A percentile compares a stretch with the other conserved stretches of the same genome.
Evolutionary conservation across 805 yeast species (phyloP).

Genomic region (Diddensiella santjacobensis): DNA sequence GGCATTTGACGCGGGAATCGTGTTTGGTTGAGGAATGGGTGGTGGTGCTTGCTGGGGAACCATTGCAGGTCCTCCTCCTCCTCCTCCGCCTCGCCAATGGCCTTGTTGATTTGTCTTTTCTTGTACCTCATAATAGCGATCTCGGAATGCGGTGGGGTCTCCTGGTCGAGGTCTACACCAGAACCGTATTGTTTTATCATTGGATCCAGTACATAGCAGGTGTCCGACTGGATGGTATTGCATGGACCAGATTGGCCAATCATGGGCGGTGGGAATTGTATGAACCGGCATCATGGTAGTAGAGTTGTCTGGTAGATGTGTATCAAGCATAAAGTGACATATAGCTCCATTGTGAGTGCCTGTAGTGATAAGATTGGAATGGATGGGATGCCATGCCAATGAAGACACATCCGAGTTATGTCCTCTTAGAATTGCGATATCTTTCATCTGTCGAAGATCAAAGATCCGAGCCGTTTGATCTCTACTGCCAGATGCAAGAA

Average conservation of each 20-base stretch:
- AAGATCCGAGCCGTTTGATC: conserved; percentile 86
- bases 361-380: conserved; percentile 70
- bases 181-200: conserved; percentile 86
- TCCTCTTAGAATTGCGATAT: conserved; percentile 66
- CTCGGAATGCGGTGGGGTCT: conserved; percentile 78
- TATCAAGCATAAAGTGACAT: conserved; percentile 66
- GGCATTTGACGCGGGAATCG: neutral
- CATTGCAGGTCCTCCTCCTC: conserved; percentile 9
- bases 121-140: conserved; percentile 70
- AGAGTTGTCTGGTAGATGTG: conserved; percentile 29
- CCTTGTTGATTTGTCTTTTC: conserved; percentile 16
- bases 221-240: conserved; percentile 96
- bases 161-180: conserved; percentile 94
- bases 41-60: conserved; percentile 1
- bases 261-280: conserved; percentile 86
- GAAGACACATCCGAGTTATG: conserved; percentile 81
- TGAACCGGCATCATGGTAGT: conserved; percentile 33
- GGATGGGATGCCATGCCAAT: conserved; percentile 90
- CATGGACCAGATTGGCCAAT: conserved; percentile 82
- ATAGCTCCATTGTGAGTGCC: conserved; percentile 90
- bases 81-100: neutral
- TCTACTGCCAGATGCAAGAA: conserved; percentile 81
- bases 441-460: conserved; percentile 83
- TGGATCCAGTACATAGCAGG: conserved; percentile 84
- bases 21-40: conserved; percentile 2